phyloP scores from a whole-genome alignment of 345 rosid species.

The Sisymbrium irio region DNA sequence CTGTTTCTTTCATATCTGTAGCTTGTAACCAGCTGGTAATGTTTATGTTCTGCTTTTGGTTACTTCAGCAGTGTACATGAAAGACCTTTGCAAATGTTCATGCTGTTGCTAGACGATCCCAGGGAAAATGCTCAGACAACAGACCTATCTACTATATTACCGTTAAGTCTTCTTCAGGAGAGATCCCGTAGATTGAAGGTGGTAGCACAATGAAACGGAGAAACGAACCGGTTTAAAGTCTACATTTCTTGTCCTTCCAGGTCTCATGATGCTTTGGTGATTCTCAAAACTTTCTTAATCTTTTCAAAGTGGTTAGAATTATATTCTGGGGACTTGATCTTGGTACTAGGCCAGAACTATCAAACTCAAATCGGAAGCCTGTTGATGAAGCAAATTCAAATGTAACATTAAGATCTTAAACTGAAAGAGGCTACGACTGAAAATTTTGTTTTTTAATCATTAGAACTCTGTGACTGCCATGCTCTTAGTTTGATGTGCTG shows the following conservation, averaged over 20 bases:
- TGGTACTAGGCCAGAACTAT: background rate
- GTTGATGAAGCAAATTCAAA: background rate
- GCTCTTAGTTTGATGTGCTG: slow-evolving; percentile 1
- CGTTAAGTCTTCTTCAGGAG: background rate
- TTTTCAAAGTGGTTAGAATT: background rate
- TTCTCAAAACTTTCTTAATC: background rate
- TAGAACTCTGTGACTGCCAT: background rate
- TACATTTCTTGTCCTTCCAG: slow-evolving; percentile 1
- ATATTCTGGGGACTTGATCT: background rate
- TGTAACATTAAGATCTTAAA: background rate
- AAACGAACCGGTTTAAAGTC: background rate
- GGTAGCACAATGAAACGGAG: background rate
- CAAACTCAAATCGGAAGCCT: background rate
- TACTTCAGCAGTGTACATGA: slow-evolving; percentile 7
- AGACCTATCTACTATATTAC: background rate
- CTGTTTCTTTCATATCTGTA: background rate
- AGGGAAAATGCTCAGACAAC: background rate
- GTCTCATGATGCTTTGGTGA: background rate
- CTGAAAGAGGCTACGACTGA: slow-evolving; percentile 1
- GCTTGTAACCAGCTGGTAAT: background rate
- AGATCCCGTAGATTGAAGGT: background rate
- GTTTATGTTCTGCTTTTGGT: slow-evolving; percentile 3
- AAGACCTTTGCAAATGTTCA: slow-evolving; percentile 9
- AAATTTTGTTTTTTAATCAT: background rate
- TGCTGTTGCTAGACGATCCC: background rate